A percentile compares a stretch with the other conserved stretches of the same genome.
These are phyloP conservation scores for Daldinia vernicosa DNA, from an alignment of 495 filamentous ascomycete species.

Conservation along the genomic window DNA sequence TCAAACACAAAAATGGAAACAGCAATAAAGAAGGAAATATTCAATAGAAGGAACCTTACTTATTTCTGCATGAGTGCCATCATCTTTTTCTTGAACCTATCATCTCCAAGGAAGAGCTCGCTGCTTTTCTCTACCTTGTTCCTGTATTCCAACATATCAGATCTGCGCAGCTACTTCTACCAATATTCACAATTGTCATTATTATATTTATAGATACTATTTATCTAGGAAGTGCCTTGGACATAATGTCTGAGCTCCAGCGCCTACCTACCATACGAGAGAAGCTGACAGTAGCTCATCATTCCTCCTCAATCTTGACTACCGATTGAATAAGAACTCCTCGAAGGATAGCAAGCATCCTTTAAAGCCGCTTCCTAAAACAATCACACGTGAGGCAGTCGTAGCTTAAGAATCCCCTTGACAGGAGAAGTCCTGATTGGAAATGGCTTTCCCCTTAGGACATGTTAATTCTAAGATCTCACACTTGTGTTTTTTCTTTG, in stretches of 20 bases:
- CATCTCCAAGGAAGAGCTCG: neutral
- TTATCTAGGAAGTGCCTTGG: neutral
- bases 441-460: constrained; percentile 16
- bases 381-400: neutral
- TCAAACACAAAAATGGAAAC: neutral
- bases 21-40: neutral
- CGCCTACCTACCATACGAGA: neutral
- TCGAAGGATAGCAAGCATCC: neutral
- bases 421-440: neutral
- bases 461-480: constrained; percentile 3
- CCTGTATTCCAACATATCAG: neutral
- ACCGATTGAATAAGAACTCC: neutral
- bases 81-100: neutral
- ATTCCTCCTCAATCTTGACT: neutral
- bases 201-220: neutral
- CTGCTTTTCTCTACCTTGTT: neutral
- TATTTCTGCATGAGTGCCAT: neutral
- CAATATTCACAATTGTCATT: neutral
- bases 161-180: neutral
- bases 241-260: neutral
- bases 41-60: neutral
- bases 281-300: neutral
- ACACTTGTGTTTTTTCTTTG: neutral
- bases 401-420: neutral
- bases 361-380: constrained; percentile 16